Percentiles rank a stretch among this genome's conserved stretches.
These are phyloP conservation scores for Rosa chinensis DNA, from an alignment of 306 rosid genomes.

Conservation along the genomic window DNA sequence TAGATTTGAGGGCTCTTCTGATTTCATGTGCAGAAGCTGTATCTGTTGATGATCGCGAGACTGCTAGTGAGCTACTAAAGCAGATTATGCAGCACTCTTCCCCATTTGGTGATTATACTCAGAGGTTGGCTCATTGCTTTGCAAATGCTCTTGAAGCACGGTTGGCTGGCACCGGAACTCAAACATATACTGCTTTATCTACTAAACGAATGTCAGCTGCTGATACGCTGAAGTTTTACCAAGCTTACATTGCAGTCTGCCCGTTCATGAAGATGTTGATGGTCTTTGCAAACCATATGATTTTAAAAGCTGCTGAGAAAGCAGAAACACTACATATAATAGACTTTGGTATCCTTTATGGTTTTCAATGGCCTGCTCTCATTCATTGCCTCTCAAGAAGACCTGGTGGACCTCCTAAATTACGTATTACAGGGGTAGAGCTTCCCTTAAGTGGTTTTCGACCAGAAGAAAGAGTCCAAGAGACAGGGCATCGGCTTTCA, in stretches of 20 bases:
- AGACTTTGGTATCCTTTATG: constrained; percentile 79
- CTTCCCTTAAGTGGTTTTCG: constrained; percentile 44
- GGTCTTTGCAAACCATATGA: constrained; percentile 55
- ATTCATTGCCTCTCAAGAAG: constrained; percentile 53
- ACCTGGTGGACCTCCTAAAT: constrained; percentile 70
- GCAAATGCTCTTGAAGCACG: constrained; percentile 69
- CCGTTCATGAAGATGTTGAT: constrained; percentile 62
- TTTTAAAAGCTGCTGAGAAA: constrained; percentile 43
- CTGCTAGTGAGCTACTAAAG: constrained; percentile 57
- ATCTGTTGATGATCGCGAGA: constrained; percentile 52
- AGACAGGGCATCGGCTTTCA: constrained; percentile 39
- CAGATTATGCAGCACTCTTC: constrained; percentile 71
- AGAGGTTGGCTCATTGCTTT: constrained; percentile 68
- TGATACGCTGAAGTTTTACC: constrained; percentile 51
- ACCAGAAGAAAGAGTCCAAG: constrained; percentile 36
- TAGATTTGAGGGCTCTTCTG: constrained; percentile 60
- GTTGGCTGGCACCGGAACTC: constrained; percentile 56
- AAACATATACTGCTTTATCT: constrained; percentile 38
- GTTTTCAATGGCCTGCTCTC: constrained; percentile 87
- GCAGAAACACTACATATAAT: constrained; percentile 60
- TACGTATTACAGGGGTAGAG: constrained; percentile 54
- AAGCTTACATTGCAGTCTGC: constrained; percentile 43
- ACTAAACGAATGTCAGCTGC: constrained; percentile 45
- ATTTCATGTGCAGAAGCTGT: constrained; percentile 65
- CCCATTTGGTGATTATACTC: constrained; percentile 53